Conservation (phyloP, 2,329 filamentous ascomycete species). For the Colletotrichum zoysiae region DNA sequence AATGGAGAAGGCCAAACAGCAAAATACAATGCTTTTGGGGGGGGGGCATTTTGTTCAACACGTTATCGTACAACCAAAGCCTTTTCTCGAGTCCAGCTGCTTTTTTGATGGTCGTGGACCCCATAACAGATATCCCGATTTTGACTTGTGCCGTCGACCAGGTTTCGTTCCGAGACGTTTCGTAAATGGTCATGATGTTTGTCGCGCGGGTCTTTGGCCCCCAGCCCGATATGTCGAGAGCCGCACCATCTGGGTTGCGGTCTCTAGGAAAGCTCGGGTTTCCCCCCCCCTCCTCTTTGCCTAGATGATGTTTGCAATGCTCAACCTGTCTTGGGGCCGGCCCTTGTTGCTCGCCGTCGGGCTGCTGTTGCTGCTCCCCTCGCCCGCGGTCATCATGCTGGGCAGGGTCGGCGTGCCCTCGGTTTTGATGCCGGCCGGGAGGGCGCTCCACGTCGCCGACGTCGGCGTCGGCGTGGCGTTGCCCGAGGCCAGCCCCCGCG, state of each 20-base stretch:
- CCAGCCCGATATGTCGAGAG: not conserved
- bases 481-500: constrained; percentile 48
- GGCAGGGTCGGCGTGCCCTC: constrained; percentile 47
- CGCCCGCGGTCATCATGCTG: constrained; percentile 41
- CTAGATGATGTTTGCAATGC: constrained; percentile 61
- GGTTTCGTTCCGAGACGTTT: constrained; percentile 31
- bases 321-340: constrained; percentile 52
- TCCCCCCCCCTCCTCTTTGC: not conserved
- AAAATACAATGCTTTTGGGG: constrained; percentile 11
- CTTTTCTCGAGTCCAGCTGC: not conserved
- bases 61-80: constrained; percentile 36
- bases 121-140: constrained; percentile 8
- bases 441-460: constrained; percentile 50
- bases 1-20: not conserved
- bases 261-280: not conserved
- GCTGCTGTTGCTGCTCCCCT: constrained; percentile 47
- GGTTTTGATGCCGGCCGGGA: constrained; percentile 53
- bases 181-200: constrained; percentile 31
- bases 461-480: constrained; percentile 49
- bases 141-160: not conserved
- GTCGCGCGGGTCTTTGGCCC: constrained; percentile 12
- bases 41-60: constrained; percentile 21
- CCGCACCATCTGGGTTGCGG: not conserved
- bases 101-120: constrained; percentile 9
- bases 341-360: constrained; percentile 46